Base-by-base conservation (phyloP, 2,329 filamentous ascomycete species). In the Cytospora piceae region DNA sequence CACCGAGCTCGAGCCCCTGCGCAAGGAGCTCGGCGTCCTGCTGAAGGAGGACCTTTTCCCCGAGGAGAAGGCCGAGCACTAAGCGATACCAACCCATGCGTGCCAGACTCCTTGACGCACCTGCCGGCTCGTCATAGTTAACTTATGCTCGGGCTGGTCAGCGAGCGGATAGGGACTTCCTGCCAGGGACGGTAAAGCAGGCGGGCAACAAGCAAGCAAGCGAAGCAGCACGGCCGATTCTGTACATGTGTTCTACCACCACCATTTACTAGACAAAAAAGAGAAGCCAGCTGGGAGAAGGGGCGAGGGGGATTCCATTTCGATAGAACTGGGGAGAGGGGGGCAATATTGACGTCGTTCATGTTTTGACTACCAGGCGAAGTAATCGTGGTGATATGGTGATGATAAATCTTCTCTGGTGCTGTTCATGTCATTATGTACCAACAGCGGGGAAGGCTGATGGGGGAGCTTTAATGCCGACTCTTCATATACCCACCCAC, bases 41-140 rank as follows among this genome's bases (percentile, higher is more conserved):
- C 87, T 97, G 74, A 96, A 95, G 86, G 94, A 98, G 86, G 89
- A 92, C 75, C 85, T 98, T 79, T 98, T 93, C 83, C 93, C 94
- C 67, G 85, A 88, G 77, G 77, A 79, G 74, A 77, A 82, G 75
- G 79, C 82, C 73, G 77, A 77, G 67, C 55, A 61, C 64, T 71
- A 68, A 58, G 63, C 42, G 54, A 51, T 22, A 57, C 29, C 29
- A 42, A 55, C 24, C 52, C 51, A 56, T 32, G 20, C 52, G 42
- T 39, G 60, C 60, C 34, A 2, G 34, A 24, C 27, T 31, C 24
- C 52, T 15, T 31, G 52, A 51, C 52, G 39, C n/a, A 46, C 31
- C 39, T 31, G 53, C 42, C 27, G 53, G 27, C 31, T 49, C 22
- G 22, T 22, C 27, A 32, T 51, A 4, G 29, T 49, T 27, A 52